Evolutionary conservation across 2,329 filamentous ascomycete genomes (phyloP), one percentile per base, ranked within the genome.

Genomic region (Sarocladium strictum): DNA sequence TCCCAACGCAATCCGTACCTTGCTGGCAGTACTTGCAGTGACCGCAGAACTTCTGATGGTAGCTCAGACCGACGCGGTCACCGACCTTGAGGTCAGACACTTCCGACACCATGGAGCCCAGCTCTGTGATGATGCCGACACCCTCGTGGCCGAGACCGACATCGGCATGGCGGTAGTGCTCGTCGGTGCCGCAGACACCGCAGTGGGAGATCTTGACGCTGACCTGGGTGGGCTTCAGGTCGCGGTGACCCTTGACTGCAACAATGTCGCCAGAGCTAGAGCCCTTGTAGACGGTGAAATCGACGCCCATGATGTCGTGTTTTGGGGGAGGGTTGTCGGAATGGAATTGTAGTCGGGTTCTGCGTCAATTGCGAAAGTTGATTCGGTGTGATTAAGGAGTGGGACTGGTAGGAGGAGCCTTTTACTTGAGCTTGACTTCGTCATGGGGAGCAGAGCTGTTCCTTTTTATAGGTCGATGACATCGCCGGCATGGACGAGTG

Each of bases 151-250:
- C 84, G 24, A 84, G 79, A 15, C 47, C 65, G 76, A 76, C 79
- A 51, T 76, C 81, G 15, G 76, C 80, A 37, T 75, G 72, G 9
- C 85, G 70, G 14, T 71, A 76, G 70, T 85, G 81, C 51, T 84
- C 54, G 61, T 85, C 82, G 2, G 75, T 78, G 37, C 80, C 83
- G 65, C 83, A 86, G 63, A 86, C 76, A 56, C 83, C 83, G 64
- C 83, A 86, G 70, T 86, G 82, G 1, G 79, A 77, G 61, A 87
- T 70, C 65, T 80, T 72, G 62, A 87, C 83, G 64, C 87, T 84
- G 56, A 87, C 71, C 58, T 86, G 81, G 53, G 53, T 54, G 38
- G 53, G 53, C 26, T 54, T n/a, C 14, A 47, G 53, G 40, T 54
- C 53, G 12, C 53, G 53, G 27, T 53, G 51, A 21, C 56, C 56